Percentiles rank a stretch among this genome's conserved stretches.
phyloP scores from a whole-genome alignment of 179 eudicot genomes.

The Spergularia azorica region DNA sequence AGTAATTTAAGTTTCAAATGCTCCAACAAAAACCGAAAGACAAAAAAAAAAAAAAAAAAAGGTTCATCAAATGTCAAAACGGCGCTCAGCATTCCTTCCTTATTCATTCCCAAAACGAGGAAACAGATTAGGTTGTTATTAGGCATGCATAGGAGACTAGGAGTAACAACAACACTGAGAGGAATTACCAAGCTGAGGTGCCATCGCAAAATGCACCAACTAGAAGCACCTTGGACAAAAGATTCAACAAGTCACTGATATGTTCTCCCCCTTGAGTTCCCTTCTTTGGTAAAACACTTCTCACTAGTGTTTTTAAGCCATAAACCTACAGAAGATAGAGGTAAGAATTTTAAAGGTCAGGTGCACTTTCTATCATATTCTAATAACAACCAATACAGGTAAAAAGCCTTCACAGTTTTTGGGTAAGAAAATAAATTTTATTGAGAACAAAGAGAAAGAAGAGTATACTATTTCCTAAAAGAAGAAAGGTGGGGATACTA shows the following conservation, averaged over 20 bases:
- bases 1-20: too few relatives aligned
- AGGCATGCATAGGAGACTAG: not conserved
- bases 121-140: not conserved
- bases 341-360: not conserved
- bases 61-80: not conserved
- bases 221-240: constrained; percentile 60
- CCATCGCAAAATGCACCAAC: constrained; percentile 48
- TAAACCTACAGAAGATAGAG: constrained; percentile 48
- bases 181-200: constrained; percentile 49
- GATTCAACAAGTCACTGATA: constrained; percentile 50
- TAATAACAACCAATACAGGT: constrained; percentile 1
- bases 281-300: constrained; percentile 61
- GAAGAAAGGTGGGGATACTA: too few relatives aligned
- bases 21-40: not conserved
- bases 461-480: too few relatives aligned
- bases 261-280: constrained; percentile 41
- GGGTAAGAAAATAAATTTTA: too few relatives aligned
- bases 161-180: not conserved
- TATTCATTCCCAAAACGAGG: not conserved
- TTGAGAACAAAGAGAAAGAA: too few relatives aligned
- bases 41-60: too few relatives aligned
- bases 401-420: too few relatives aligned
- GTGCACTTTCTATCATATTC: not conserved
- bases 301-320: constrained; percentile 87
- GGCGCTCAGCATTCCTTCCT: not conserved